Conservation (phyloP, 2,329 filamentous ascomycete species). For the Fusarium agapanthi region DNA sequence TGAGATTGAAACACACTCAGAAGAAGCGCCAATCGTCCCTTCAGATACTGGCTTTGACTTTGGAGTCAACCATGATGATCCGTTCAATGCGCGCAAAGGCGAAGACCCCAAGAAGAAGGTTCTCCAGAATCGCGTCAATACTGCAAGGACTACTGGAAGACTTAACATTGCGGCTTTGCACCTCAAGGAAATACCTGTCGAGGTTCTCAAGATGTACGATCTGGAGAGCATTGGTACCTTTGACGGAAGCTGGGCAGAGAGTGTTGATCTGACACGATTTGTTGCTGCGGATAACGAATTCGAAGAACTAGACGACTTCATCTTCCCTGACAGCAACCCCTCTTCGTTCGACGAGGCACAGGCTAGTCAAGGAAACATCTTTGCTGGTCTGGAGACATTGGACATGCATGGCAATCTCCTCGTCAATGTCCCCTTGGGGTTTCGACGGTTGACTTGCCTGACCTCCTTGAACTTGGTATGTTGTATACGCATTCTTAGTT, state of each 20-base stretch:
- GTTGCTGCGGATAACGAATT: conserved; percentile 92
- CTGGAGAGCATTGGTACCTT: conserved; percentile 71
- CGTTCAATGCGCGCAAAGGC: conserved; percentile 73
- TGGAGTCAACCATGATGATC: conserved; percentile 65
- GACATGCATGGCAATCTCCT: conserved; percentile 90
- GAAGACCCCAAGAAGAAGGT: conserved; percentile 71
- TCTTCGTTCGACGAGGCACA: conserved; percentile 69
- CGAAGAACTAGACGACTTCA: conserved; percentile 72
- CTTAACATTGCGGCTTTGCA: conserved; percentile 90
- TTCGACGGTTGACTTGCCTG: conserved; percentile 76
- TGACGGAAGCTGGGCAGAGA: conserved; percentile 85
- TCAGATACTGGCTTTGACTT: conserved; percentile 58
- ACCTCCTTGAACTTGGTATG: conserved; percentile 84
- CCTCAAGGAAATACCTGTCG: conserved; percentile 79
- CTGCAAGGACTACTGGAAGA: conserved; percentile 79
- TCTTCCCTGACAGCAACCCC: conserved; percentile 79
- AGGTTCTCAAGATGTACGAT: conserved; percentile 92
- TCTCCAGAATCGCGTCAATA: conserved; percentile 75
- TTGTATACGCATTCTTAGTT: conserved; percentile 1
- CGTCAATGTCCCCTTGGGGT: conserved; percentile 74
- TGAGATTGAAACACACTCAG: conserved; percentile 10
- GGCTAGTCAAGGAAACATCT: conserved; percentile 76
- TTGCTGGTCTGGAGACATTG: conserved; percentile 80
- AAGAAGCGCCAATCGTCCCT: conserved; percentile 53
- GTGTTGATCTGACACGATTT: conserved; percentile 85